Evolutionary conservation across 2,329 filamentous ascomycete genomes (phyloP), one percentile per base, ranked within the genome.

Genomic region (Pseudogymnoascus sp.): DNA sequence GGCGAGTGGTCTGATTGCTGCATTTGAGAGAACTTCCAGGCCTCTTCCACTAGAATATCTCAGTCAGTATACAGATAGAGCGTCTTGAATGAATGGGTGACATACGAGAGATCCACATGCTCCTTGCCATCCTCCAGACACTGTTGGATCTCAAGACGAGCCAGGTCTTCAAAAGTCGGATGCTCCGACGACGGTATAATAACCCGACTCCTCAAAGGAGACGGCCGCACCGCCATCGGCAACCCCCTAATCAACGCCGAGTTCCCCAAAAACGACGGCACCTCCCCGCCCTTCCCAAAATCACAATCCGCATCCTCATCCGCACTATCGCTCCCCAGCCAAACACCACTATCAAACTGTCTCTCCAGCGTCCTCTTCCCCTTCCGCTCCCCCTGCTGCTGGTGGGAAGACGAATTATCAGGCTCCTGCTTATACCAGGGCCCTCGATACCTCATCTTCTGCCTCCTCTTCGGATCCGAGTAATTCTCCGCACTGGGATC

Each of bases 291-390:
- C 37, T 70, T 67, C 60, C 64, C 60, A 15, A 47, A 61, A 15
- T 70, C 68, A 24, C 29, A 39, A 24, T 78, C 76, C 13, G 74
- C 73, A 59, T 83, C 80, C 9, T 77, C 74, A 33, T 79, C 76
- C 36, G 74, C 76, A 29, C 72, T 74, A 65, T 88, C 86, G 64
- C 84, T 87, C 3, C 80, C 84, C 75, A 90, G 79, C 74, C 81
- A 90, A 2, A 91, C 81, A 59, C 85, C 86, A 71, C 86, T 89
- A 72, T 90, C 88, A 62, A 82, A 75, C 66, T 87, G 83, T 59
- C 84, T 78, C 67, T 78, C 75, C 60, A 88, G 76, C 11, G 77
- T 77, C 39, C 84, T 78, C 71, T 81, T 85, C 47, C 60, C 66
- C 58, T 67, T 70, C 58, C 60, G 65, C 5, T 62, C 59, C 4